phyloP scores from a whole-genome alignment of 2,329 filamentous ascomycete genomes.

The Colletotrichum phormii region DNA sequence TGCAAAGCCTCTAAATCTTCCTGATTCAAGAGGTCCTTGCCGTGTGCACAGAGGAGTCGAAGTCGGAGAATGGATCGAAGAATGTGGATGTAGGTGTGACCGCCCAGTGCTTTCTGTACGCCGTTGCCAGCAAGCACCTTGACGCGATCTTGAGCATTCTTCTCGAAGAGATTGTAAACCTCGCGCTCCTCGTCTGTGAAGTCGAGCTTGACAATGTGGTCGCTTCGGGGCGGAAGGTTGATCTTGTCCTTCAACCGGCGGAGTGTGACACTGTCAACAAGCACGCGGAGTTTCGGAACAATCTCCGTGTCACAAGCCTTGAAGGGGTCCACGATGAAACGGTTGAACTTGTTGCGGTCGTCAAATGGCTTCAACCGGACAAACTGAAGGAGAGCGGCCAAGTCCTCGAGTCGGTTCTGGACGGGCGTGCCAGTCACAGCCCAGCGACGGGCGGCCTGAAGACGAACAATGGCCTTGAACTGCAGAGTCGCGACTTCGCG shows the following conservation, averaged over 20 bases:
- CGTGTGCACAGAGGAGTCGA: conserved; percentile 91
- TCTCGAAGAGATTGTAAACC: conserved; percentile 87
- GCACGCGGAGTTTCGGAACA: conserved; percentile 83
- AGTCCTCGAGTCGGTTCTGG: conserved; percentile 91
- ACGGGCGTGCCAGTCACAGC: conserved; percentile 97
- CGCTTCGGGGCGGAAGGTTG: conserved; percentile 79
- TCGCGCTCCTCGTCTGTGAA: conserved; percentile 81
- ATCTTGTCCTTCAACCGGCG: conserved; percentile 93
- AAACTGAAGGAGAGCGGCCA: conserved; percentile 88
- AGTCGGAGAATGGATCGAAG: conserved; percentile 91
- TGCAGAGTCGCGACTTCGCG: conserved; percentile 85
- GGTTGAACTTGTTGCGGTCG: conserved; percentile 78
- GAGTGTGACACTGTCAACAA: conserved; percentile 95
- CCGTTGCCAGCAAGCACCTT: conserved; percentile 71
- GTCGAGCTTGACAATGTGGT: conserved; percentile 78
- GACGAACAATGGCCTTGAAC: conserved; percentile 84
- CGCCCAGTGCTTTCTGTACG: conserved; percentile 76
- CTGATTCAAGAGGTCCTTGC: conserved; percentile 88
- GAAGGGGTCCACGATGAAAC: conserved; percentile 86
- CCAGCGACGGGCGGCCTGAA: conserved; percentile 88
- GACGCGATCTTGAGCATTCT: conserved; percentile 83
- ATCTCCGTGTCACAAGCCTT: conserved; percentile 88
- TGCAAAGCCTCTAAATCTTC: conserved; percentile 85
- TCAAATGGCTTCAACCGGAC: conserved; percentile 88
- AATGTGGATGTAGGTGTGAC: conserved; percentile 93